Evolutionary conservation across 2,329 filamentous ascomycete species (phyloP), one percentile per base, ranked within the genome.

Genomic region (Ophiosphaerella korrae): DNA sequence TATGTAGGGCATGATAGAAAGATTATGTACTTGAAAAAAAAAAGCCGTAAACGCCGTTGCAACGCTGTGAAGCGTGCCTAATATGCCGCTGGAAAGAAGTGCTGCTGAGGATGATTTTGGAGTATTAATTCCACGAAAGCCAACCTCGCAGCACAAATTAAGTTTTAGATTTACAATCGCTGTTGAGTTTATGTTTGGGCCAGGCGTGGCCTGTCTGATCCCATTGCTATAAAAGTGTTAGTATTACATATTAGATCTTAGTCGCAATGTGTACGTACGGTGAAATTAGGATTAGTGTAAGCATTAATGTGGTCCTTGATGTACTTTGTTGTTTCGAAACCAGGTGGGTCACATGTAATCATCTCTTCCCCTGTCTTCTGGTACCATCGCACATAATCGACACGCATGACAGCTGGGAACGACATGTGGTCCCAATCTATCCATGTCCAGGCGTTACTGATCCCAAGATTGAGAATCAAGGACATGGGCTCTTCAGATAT

Each of bases 381-480:
- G 58, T 84, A 84, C 66, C 79, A 78, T 6, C 81, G 72, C 12
- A 84, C 77, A 60, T 84, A 83, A 54, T 83, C 81, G 29, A 84
- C 68, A 18, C 79, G 72, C 78, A 83, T 80, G 13, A 80, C 71
- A 0, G 80, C 77, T 0, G 79, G 81, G 50, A 80, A 82, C n/a
- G 60, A 64, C 36, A 83, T 64, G 3, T 75, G 61, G 2, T 61
- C 68, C 61, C 72, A 76, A 42, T 80, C 70, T 40, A 83, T 79
- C 52, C 71, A 68, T 1, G 75, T 76, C 80, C 81, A 84, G 7
- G 75, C 71, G 35, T 77, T 70, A 48, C 78, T 80, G 42, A 83
- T 74, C 1, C 81, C 81, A 3, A 84, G 64, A 52, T 84, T 83
- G 9, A 84, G 67, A 35, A 83, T 71, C 49, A 83, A 70, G 7